Conservation (phyloP, 306 rosid species). For the Sphenostylis stenocarpa region DNA sequence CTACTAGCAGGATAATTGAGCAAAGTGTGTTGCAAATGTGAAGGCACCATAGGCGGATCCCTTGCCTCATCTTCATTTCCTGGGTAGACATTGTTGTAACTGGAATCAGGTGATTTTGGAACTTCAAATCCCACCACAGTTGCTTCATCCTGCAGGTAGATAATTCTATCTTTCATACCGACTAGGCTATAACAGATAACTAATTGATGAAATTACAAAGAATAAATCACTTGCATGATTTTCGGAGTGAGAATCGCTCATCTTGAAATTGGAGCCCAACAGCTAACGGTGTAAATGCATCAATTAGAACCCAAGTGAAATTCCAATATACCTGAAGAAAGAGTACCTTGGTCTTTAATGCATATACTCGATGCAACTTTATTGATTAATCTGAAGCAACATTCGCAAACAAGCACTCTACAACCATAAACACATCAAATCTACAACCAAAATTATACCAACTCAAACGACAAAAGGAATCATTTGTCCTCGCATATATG, state of each 20-base stretch:
- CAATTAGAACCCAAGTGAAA: slow-evolving; percentile 33
- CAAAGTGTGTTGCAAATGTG: slow-evolving; percentile 74
- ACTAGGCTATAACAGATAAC: slow-evolving; percentile 20
- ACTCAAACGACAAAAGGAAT: slow-evolving; percentile 6
- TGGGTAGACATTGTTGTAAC: slow-evolving; percentile 71
- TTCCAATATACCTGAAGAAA: slow-evolving; percentile 58
- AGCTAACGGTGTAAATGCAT: slow-evolving; percentile 48
- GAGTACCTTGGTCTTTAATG: slow-evolving; percentile 22
- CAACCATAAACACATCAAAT: neutral
- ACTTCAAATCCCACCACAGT: slow-evolving; percentile 87
- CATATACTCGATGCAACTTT: neutral
- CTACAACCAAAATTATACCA: neutral
- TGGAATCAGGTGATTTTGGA: slow-evolving; percentile 77
- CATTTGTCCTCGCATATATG: neutral
- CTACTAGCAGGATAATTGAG: slow-evolving; percentile 56
- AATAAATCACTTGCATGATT: slow-evolving; percentile 58
- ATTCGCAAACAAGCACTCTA: neutral
- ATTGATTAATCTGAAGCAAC: neutral
- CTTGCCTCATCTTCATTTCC: slow-evolving; percentile 78
- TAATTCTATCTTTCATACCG: slow-evolving; percentile 2
- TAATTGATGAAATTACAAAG: slow-evolving; percentile 28
- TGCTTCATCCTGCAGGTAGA: slow-evolving; percentile 66
- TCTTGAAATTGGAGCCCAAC: slow-evolving; percentile 45
- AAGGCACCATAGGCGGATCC: slow-evolving; percentile 85
- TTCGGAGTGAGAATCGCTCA: slow-evolving; percentile 61